Evolutionary conservation across 305 asterid species (phyloP), one percentile per base, ranked within the genome.

Genomic region (Solanum hybrid): DNA sequence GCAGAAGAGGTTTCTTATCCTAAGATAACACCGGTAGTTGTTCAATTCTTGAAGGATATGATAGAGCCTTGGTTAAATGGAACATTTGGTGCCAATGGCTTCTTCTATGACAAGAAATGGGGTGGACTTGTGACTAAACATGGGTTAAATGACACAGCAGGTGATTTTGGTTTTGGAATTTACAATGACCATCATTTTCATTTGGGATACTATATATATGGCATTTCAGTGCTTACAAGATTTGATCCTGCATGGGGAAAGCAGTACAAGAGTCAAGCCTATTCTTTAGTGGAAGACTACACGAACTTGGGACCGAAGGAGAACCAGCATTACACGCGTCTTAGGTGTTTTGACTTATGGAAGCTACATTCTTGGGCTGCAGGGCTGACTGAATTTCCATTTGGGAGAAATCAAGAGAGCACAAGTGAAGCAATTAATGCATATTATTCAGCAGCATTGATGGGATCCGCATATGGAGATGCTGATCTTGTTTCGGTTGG

Each of bases 21-120:
- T 1, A 75, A 89, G 27, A 75, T 79, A 79, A 79, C 12, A 4
- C 90, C 88, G 0, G 81, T 32, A 2, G 87, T 89, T 22, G 77
- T 51, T 70, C 26, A 79, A 29, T 89, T 57, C 88, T 81, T 89
- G 79, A 89, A 89, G 79, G 90, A 89, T 51, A 51, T 86, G 20
- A 89, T 89, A n/a, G 90, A 89, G 39, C 90, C 90, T 45, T 89
- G 90, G 90, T 89, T 89, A 41, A 73, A 89, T 1, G 90, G 90
- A 75, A 89, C 88, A 5, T 89, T 89, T 81, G 81, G 79, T 32
- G 81, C 87, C 78, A 89, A 89, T 89, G 90, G 90, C 1, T 89
- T 80, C 70, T 89, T 89, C 5, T 89, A 89, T 65, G 90, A 89
- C 78, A 14, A 24, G 14, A 61, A 51, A 80, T 89, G 90, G 90